Evolutionary conservation across 2,329 filamentous ascomycete species (phyloP).

Genomic region (Paraphaeosphaeria minitans): DNA sequence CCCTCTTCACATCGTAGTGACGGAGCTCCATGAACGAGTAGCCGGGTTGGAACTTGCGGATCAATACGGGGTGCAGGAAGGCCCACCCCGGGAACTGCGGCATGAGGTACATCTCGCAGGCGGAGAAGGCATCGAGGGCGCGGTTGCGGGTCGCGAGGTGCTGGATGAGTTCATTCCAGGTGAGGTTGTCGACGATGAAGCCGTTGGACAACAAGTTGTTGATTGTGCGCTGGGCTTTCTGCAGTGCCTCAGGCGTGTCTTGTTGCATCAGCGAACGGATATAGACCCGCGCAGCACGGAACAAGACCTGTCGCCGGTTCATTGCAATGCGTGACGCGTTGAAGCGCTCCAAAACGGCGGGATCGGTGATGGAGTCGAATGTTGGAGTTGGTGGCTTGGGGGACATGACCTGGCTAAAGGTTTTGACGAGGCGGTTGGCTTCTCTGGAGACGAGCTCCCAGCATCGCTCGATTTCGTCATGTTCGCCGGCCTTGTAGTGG

Average conservation of each 20-base stretch:
- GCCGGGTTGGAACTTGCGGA: constrained; percentile 26
- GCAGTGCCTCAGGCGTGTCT: constrained; percentile 50
- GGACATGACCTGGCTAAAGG: constrained; percentile 41
- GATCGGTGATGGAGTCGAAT: constrained; percentile 30
- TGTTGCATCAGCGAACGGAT: constrained; percentile 59
- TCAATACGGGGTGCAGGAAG: constrained; percentile 27
- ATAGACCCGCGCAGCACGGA: constrained; percentile 56
- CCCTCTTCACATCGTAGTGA: constrained; percentile 29
- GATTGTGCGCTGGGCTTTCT: constrained; percentile 48
- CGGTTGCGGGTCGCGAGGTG: constrained; percentile 65
- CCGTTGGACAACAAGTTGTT: constrained; percentile 65
- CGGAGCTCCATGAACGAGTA: constrained; percentile 39
- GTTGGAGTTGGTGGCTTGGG: constrained; percentile 26
- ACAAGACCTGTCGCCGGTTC: constrained; percentile 56
- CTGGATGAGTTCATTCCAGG: constrained; percentile 81
- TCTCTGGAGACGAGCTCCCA: constrained; percentile 68
- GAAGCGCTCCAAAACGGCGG: constrained; percentile 22
- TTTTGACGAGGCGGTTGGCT: constrained; percentile 51
- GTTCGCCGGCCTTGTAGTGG: constrained; percentile 62
- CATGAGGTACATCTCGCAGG: constrained; percentile 81
- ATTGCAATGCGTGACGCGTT: constrained; percentile 30
- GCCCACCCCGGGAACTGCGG: constrained; percentile 77
- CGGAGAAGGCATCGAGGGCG: constrained; percentile 69
- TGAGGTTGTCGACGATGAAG: constrained; percentile 74
- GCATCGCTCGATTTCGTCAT: constrained; percentile 65